A percentile compares a stretch with the other conserved stretches of the same genome.
These are phyloP conservation scores for Casuarina cunninghamiana DNA, from an alignment of 306 rosid genomes.

Conservation along the genomic window DNA sequence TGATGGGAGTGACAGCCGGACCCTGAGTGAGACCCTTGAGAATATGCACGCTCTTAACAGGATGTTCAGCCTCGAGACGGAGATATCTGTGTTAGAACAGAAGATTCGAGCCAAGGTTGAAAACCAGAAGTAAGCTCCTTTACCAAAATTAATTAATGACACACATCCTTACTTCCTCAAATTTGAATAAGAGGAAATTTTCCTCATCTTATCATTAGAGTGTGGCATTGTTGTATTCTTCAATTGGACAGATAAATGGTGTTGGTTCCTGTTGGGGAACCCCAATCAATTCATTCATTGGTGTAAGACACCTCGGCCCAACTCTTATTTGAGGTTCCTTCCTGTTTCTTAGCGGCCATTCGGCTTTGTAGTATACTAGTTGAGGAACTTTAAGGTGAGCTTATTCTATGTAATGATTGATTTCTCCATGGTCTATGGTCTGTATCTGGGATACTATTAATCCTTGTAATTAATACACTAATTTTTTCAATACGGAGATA, in stretches of 20 bases:
- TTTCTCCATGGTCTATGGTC: constrained; percentile 13
- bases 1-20: constrained; percentile 92
- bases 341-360: constrained; percentile 32
- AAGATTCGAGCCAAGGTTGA: constrained; percentile 97
- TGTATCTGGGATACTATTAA: constrained; percentile 16
- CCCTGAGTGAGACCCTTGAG: constrained; percentile 88
- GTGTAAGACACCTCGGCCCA: constrained; percentile 28
- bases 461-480: constrained; percentile 41
- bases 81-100: constrained; percentile 82
- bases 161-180: constrained; percentile 41
- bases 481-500: constrained; percentile 29
- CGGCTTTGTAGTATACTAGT: constrained; percentile 42
- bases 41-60: constrained; percentile 98
- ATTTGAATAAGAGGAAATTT: constrained; percentile 49
- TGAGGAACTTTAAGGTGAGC: constrained; percentile 34
- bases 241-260: constrained; percentile 33
- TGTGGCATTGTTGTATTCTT: constrained; percentile 35
- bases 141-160: constrained; percentile 29
- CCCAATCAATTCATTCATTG: constrained; percentile 44
- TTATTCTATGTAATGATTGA: constrained; percentile 34
- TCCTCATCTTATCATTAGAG: constrained; percentile 36
- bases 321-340: constrained; percentile 37
- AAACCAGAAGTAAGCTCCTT: constrained; percentile 58
- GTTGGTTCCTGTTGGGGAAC: constrained; percentile 30
- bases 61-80: constrained; percentile 97